Evolutionary conservation across 2,329 filamentous ascomycete species (phyloP).

Genomic region (Penicillium italicum): DNA sequence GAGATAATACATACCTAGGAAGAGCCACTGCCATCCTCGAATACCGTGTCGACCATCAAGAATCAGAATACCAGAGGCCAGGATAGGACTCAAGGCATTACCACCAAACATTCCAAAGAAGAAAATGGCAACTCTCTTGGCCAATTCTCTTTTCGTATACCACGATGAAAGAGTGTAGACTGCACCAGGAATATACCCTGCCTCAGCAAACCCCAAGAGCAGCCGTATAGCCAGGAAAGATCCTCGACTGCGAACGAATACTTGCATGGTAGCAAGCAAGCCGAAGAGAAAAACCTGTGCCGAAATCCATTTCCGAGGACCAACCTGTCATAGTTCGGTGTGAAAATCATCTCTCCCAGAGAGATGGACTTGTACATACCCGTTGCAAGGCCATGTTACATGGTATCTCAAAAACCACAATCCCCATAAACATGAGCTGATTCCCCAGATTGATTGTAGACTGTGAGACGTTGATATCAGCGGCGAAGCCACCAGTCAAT

Average conservation of each 20-base stretch:
- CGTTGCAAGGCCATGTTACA: neutral
- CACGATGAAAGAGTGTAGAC: neutral
- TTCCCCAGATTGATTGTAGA: neutral
- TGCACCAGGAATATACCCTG: neutral
- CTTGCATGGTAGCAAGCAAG: neutral
- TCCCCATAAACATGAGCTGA: neutral
- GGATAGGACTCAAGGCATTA: neutral
- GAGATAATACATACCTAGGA: neutral
- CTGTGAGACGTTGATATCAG: neutral
- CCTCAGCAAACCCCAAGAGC: neutral
- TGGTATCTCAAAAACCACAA: neutral
- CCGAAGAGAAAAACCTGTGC: neutral
- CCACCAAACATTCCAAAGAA: constrained; percentile 3
- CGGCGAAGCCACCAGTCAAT: neutral
- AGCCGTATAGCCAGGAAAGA: neutral
- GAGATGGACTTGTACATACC: neutral
- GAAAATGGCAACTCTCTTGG: neutral
- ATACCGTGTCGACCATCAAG: neutral
- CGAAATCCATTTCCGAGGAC: neutral
- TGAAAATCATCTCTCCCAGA: neutral
- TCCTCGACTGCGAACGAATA: neutral
- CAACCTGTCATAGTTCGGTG: neutral
- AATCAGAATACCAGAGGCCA: neutral
- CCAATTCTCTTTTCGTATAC: constrained; percentile 1
- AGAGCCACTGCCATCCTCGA: neutral